Conservation (phyloP, 345 rosid species). For the Rhodamnia rubescens region DNA sequence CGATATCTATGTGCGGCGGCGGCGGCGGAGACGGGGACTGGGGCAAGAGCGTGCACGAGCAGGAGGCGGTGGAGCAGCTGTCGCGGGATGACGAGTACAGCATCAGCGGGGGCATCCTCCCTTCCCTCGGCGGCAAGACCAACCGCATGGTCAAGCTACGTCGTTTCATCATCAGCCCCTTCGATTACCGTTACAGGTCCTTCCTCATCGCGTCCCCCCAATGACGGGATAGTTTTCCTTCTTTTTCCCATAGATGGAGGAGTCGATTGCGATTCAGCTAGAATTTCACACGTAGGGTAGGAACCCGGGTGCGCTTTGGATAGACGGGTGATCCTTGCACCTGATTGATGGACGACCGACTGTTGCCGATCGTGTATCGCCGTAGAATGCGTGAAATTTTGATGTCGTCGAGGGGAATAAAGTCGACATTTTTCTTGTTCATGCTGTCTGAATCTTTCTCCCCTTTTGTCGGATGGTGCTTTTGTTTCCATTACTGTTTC, state of each 20-base stretch:
- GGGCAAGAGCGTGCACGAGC: neutral
- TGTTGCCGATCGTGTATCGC: neutral
- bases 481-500: neutral
- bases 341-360: neutral
- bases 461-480: neutral
- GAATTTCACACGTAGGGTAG: neutral
- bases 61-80: constrained; percentile 5
- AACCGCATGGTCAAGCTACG: constrained; percentile 31
- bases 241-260: no score
- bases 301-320: neutral
- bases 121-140: constrained; percentile 59
- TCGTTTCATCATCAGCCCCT: constrained; percentile 53
- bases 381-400: neutral
- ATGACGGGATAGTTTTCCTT: no score
- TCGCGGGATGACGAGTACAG: constrained; percentile 41
- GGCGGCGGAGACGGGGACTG: neutral
- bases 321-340: neutral
- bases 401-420: neutral
- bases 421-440: neutral
- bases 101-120: constrained; percentile 48
- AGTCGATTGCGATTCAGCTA: neutral
- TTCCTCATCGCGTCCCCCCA: neutral
- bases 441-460: neutral
- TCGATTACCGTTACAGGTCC: constrained; percentile 59
- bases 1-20: neutral